Evolutionary conservation across 129 eudicot species (phyloP), one percentile per base, ranked within the genome.

Genomic region (Helichrysum umbraculigerum): DNA sequence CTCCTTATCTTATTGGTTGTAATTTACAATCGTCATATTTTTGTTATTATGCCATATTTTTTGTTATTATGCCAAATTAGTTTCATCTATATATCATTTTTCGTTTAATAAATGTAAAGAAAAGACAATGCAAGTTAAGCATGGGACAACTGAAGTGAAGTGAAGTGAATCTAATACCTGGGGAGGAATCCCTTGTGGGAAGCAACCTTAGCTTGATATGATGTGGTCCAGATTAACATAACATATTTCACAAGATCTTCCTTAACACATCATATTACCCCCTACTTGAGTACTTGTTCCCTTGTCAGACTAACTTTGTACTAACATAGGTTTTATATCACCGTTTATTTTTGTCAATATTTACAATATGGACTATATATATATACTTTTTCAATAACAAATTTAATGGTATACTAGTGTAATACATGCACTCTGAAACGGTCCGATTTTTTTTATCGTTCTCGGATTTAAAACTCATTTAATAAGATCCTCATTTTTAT

Each of bases 161-260:
- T 71, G 33, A 63, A 64, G 73, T 72, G 83, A 72, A 79, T 79
- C 78, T 79, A 72, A 74, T 54, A 79, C 78, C 78, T 52, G 66
- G 58, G 68, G 52, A 33, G 67, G 35, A 64, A 72, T 79, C 78
- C 83, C 83, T 56, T 79, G 30, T 65, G 61, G 51, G 78, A 79
- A 79, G 83, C 83, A 79, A 79, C 79, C 83, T 65, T 65, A 78
- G 72, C 51, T 66, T 65, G 47, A 78, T 66, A 51, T 65, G 83
- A 73, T 66, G 78, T 66, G 33, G 78, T 66, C 63, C 83, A 73
- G 72, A 66, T 52, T 65, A 79, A 52, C 68, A 79, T 73, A 62
- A 79, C 73, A 73, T 73, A 76, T 76, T 72, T 79, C 83, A 72
- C 78, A 79, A 79, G 69, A 79, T 79, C 83, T 79, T 79, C 69